Percentiles rank a stretch among this genome's conserved stretches.
phyloP scores from a whole-genome alignment of 805 yeast genomes.

The Yamadazyma endophytica region DNA sequence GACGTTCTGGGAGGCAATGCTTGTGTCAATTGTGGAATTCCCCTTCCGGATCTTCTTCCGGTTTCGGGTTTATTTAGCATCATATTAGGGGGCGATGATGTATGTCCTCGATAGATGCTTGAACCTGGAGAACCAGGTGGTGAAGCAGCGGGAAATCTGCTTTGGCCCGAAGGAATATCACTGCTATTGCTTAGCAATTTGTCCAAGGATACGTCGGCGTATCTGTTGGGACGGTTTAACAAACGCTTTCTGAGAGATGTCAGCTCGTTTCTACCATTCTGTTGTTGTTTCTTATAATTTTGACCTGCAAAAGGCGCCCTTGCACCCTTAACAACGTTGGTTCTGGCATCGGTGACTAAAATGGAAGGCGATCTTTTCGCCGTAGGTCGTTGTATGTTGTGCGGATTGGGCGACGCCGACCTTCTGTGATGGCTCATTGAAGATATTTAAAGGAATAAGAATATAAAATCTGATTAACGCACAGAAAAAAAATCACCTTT shows the following conservation, averaged over 20 bases:
- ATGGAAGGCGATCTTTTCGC: conserved; percentile 92
- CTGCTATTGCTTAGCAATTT: conserved; percentile 72
- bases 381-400: conserved; percentile 36
- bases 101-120: conserved; percentile 9
- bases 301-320: conserved; percentile 82
- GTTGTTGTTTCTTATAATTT: conserved; percentile 36
- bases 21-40: conserved; percentile 49
- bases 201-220: conserved; percentile 78
- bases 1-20: conserved; percentile 72
- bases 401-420: conserved; percentile 3
- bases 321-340: conserved; percentile 44
- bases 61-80: conserved; percentile 6
- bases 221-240: conserved; percentile 38
- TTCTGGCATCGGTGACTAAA: conserved; percentile 84
- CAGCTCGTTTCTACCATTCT: conserved; percentile 14
- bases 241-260: conserved; percentile 20
- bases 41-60: conserved; percentile 35
- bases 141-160: conserved; percentile 32
- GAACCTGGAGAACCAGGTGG: conserved; percentile 18
- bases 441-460: background rate
- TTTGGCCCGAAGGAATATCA: conserved; percentile 82
- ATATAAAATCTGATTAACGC: background rate
- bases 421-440: conserved; percentile 2
- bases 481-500: too few relatives aligned
- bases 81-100: too few relatives aligned